These are phyloP conservation scores for Albugo candida DNA, from an alignment of 352 stramenopile species.

Conservation along the genomic window DNA sequence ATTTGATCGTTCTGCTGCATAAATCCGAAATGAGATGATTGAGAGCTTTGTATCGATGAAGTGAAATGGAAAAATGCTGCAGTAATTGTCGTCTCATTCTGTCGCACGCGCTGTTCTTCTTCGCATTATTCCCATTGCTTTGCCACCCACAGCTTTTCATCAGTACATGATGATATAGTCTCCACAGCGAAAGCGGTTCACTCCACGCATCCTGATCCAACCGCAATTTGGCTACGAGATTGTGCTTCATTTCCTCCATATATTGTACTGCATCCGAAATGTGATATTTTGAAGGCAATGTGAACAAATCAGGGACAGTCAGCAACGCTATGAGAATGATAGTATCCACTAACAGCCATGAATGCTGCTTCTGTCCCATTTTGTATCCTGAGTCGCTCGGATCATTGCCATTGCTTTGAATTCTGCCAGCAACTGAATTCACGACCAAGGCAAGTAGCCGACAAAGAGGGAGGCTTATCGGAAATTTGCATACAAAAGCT, in stretches of 20 bases:
- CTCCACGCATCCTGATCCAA: slow-evolving; percentile 47
- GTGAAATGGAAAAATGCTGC: slow-evolving; percentile 17
- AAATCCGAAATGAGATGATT: slow-evolving; percentile 66
- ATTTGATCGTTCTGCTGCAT: slow-evolving; percentile 24
- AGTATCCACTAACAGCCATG: slow-evolving; percentile 10
- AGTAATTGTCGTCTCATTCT: background rate
- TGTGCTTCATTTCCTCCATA: slow-evolving; percentile 58
- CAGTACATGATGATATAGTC: slow-evolving; percentile 40
- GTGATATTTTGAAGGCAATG: slow-evolving; percentile 70
- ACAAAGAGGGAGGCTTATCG: slow-evolving; percentile 52
- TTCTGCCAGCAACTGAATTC: background rate
- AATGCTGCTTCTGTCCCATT: no score
- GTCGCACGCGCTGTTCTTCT: slow-evolving; percentile 19
- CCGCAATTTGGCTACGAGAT: slow-evolving; percentile 40
- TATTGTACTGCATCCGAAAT: slow-evolving; percentile 32
- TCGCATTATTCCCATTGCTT: slow-evolving; percentile 7
- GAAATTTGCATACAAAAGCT: slow-evolving; percentile 57
- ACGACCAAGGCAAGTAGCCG: slow-evolving; percentile 12
- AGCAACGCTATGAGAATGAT: slow-evolving; percentile 52
- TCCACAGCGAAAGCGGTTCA: slow-evolving; percentile 53
- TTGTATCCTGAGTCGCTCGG: no score
- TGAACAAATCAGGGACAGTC: slow-evolving; percentile 42
- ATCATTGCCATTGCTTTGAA: no score
- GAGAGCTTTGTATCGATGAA: slow-evolving; percentile 46
- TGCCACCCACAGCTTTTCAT: slow-evolving; percentile 11